Evolutionary conservation across 164 flowering plant species (phyloP), one percentile per base, ranked within the genome.

Genomic region (Pachysandra terminalis): DNA sequence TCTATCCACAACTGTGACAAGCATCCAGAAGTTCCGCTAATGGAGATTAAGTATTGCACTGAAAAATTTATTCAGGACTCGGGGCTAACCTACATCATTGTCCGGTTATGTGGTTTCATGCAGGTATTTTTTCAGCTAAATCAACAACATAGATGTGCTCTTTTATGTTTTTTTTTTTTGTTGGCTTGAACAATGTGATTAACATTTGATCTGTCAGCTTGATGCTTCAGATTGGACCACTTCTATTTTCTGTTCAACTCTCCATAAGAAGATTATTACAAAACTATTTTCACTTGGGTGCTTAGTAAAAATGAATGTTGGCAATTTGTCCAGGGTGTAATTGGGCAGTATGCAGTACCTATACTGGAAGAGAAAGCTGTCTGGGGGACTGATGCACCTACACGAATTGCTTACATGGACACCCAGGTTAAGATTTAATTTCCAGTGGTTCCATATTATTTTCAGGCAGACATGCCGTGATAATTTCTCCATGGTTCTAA

Each of bases 331-430:
- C 79, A 95, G 98, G 98, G 97, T 14, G 84, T 95, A 25, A 90
- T 90, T 73, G 98, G 98, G 76, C 98, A 95, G 77, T 95, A 95
- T 84, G 98, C 97, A 21, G 96, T 95, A 27, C 98, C 98, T 27
- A 90, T 95, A 61, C 77, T 95, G 57, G 98, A 95, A 81, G 97
- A 95, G 63, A 90, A 95, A 77, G 89, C 98, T 63, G 98, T 95
- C 19, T 95, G 98, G 98, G 98, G 98, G 74, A 95, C 98, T 13
- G 98, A 95, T 82, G 98, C 98, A 14, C 96, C 96, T 25, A 95
- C 98, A 56, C 73, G 97, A 81, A 86, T 95, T 68, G 98, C 97
- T 67, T 92, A 95, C 84, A 91, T 95, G 98, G 98, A 95, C 75
- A 95, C 97, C n/a, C 97, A 91, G 90, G 98, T 91, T 67, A 73